A percentile compares a stretch with the other conserved stretches of the same genome.
These are phyloP conservation scores for Cutaneotrichosporon mucoides DNA, from an alignment of 1,284 basidiomycete genomes.

Conservation along the genomic window DNA sequence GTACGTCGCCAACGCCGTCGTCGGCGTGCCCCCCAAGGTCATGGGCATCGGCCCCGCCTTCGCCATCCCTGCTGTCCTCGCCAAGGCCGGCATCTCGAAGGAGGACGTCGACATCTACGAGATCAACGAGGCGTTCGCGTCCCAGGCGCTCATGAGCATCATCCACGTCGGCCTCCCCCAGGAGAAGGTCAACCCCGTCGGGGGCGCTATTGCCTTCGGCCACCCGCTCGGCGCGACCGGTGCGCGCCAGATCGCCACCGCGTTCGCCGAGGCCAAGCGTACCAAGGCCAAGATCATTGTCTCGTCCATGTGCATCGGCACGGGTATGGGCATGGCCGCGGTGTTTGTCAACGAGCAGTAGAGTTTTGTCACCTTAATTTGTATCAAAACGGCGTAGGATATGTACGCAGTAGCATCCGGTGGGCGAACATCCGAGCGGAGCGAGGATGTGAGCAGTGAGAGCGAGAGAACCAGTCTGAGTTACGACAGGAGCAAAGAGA, in stretches of 20 bases:
- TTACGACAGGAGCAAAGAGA: too few relatives aligned
- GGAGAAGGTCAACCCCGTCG: conserved; percentile 83
- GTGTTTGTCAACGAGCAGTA: conserved; percentile 49
- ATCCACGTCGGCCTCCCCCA: conserved; percentile 67
- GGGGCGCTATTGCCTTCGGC: conserved; percentile 62
- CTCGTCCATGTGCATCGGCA: conserved; percentile 80
- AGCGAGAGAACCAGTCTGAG: too few relatives aligned
- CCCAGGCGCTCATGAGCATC: conserved; percentile 77
- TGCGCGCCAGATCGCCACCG: conserved; percentile 78
- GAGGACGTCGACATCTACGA: conserved; percentile 89
- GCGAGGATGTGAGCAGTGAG: too few relatives aligned
- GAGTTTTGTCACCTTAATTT: neutral
- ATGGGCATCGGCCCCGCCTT: conserved; percentile 90
- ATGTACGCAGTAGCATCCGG: too few relatives aligned
- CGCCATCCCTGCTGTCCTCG: conserved; percentile 79
- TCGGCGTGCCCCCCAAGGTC: conserved; percentile 78
- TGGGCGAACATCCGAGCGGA: too few relatives aligned
- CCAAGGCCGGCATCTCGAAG: conserved; percentile 65
- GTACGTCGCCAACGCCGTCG: conserved; percentile 70
- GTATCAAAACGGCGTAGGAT: too few relatives aligned
- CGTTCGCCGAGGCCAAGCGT: conserved; percentile 69
- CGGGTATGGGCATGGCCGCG: conserved; percentile 67
- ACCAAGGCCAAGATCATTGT: conserved; percentile 71
- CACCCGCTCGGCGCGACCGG: conserved; percentile 61
- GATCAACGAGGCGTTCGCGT: conserved; percentile 86